These are phyloP conservation scores for Edaphochlamys debaryana DNA, from an alignment of 139 green algal species.

Conservation along the genomic window DNA sequence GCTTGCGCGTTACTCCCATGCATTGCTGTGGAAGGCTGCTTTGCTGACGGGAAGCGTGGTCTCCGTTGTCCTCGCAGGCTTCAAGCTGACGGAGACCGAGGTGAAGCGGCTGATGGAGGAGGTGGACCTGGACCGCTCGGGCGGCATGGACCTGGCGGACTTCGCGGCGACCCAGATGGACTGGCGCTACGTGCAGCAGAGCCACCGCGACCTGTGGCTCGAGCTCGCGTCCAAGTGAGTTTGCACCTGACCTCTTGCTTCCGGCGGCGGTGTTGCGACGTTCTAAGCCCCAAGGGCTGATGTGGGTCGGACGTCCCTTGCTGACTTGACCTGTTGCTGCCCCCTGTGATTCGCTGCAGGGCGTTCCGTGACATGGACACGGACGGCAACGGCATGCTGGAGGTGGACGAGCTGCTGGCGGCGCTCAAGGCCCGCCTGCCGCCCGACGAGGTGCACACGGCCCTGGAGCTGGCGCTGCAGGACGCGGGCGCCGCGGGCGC, in stretches of 20 bases:
- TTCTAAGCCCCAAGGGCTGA: too few relatives aligned
- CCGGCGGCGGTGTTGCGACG: too few relatives aligned
- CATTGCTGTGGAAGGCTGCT: too few relatives aligned
- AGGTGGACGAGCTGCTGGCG: constrained; percentile 46
- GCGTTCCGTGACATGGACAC: constrained; percentile 53
- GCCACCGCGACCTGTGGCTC: constrained; percentile 76
- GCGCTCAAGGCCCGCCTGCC: constrained; percentile 49
- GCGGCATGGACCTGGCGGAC: constrained; percentile 36
- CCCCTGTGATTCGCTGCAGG: too few relatives aligned
- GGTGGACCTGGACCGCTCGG: constrained; percentile 49
- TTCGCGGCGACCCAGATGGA: constrained; percentile 68
- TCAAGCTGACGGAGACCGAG: constrained; percentile 48
- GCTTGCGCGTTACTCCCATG: too few relatives aligned
- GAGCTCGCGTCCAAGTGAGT: constrained; percentile 51
- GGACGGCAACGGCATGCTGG: constrained; percentile 51
- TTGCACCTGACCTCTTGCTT: background rate
- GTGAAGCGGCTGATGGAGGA: constrained; percentile 47
- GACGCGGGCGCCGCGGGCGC: constrained; percentile 11
- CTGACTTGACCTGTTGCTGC: background rate
- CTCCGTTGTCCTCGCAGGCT: too few relatives aligned
- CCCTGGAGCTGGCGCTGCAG: constrained; percentile 45
- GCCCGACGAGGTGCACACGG: constrained; percentile 45
- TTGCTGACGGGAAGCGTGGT: too few relatives aligned
- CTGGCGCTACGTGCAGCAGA: constrained; percentile 64
- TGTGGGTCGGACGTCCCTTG: too few relatives aligned